Conservation (phyloP, 441 rosid genomes). For the Erysimum cheiri region DNA sequence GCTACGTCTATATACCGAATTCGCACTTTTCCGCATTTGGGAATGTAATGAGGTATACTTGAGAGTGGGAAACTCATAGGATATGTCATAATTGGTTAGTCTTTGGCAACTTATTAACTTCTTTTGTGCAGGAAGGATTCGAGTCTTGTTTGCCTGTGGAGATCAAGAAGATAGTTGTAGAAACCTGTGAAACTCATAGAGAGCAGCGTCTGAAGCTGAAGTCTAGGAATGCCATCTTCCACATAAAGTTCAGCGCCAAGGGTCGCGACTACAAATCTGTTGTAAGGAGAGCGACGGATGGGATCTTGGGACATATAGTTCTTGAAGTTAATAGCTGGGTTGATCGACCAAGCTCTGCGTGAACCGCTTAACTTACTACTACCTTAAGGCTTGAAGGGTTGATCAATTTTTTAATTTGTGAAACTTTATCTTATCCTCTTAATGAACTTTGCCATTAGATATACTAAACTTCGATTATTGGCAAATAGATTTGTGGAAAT, state of each 20-base stretch:
- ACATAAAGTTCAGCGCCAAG: background rate
- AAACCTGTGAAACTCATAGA: background rate
- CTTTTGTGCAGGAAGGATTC: background rate
- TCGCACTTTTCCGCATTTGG: background rate
- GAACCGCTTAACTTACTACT: background rate
- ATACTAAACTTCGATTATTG: background rate
- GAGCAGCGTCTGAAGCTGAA: background rate
- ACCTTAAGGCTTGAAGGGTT: no score
- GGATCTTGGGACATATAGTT: background rate
- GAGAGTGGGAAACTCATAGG: background rate
- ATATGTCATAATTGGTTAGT: background rate
- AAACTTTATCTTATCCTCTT: no score
- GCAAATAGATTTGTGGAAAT: background rate
- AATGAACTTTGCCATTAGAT: no score
- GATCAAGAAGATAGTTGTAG: background rate
- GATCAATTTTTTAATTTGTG: no score
- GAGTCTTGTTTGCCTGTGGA: background rate
- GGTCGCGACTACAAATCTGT: background rate
- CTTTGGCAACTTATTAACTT: background rate
- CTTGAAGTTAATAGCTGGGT: background rate
- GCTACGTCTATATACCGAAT: background rate
- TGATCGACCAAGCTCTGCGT: background rate
- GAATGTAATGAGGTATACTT: background rate
- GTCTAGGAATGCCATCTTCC: constrained; percentile 7
- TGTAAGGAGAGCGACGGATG: background rate